These are phyloP conservation scores for Exophiala sp. DNA, from an alignment of 2,329 filamentous ascomycete genomes.

Conservation along the genomic window DNA sequence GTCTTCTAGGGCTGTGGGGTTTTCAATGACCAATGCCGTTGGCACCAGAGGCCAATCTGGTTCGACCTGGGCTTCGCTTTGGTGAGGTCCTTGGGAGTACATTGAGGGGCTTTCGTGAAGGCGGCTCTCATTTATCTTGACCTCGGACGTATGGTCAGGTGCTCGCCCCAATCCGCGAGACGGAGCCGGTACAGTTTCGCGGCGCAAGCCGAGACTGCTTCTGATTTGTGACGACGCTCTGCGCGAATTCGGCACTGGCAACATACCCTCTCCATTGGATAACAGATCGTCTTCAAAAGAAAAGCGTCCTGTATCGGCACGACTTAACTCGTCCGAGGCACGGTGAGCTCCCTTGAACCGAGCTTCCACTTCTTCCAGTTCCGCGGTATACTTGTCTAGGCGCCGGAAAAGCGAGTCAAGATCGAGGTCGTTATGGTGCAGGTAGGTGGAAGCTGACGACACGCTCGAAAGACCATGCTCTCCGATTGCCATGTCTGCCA, in stretches of 20 bases:
- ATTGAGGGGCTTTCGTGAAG: background rate
- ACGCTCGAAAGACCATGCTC: background rate
- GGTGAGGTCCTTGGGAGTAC: background rate
- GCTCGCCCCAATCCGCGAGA: too few species aligned
- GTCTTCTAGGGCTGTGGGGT: too few species aligned
- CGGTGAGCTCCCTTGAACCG: conserved; percentile 7
- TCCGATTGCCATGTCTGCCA: background rate
- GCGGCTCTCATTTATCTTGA: background rate
- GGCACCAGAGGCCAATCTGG: too few species aligned
- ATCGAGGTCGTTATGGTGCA: conserved; percentile 12
- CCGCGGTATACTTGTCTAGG: conserved; percentile 19
- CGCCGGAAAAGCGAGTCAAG: conserved; percentile 16
- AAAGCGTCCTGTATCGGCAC: background rate
- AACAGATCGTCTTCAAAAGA: conserved; percentile 6
- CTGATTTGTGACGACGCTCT: too few species aligned
- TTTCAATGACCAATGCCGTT: too few species aligned
- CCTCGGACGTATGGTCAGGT: background rate
- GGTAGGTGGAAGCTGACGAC: conserved; percentile 1
- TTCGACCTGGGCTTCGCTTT: too few species aligned
- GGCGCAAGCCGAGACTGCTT: too few species aligned
- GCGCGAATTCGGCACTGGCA: background rate
- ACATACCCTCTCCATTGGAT: background rate
- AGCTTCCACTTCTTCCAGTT: conserved; percentile 16
- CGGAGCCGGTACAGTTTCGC: too few species aligned
- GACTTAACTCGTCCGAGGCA: conserved; percentile 4